Conservation (phyloP, 2,329 filamentous ascomycete species). For the Colletotrichum liriopes region DNA sequence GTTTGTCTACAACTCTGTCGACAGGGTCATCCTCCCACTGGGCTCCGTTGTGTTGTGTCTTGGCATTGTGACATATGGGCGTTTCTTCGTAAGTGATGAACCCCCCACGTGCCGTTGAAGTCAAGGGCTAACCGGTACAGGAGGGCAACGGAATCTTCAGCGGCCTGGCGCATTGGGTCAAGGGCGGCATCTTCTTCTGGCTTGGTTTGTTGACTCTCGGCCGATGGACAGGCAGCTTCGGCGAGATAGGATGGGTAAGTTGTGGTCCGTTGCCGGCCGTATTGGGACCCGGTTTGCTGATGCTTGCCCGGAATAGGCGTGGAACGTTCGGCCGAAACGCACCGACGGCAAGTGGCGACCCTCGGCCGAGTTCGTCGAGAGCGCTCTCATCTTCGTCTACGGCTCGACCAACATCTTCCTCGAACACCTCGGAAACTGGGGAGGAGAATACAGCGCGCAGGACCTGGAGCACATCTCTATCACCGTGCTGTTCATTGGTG, state of each 20-base stretch:
- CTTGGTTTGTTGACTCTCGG: slow-evolving; percentile 90
- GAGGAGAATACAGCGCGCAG: slow-evolving; percentile 79
- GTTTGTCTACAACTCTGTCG: slow-evolving; percentile 76
- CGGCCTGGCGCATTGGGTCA: slow-evolving; percentile 93
- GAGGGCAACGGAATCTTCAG: slow-evolving; percentile 81
- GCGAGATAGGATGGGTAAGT: slow-evolving; percentile 86
- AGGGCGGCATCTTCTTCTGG: slow-evolving; percentile 96
- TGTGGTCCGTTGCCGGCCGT: neutral
- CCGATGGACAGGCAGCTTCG: slow-evolving; percentile 91
- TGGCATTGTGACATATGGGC: slow-evolving; percentile 83
- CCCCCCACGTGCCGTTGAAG: neutral
- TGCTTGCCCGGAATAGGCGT: slow-evolving; percentile 68
- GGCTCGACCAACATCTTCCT: slow-evolving; percentile 92
- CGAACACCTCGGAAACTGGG: slow-evolving; percentile 86
- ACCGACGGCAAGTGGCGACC: slow-evolving; percentile 76
- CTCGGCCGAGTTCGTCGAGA: slow-evolving; percentile 91
- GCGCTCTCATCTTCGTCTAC: slow-evolving; percentile 90
- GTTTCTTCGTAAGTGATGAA: slow-evolving; percentile 81
- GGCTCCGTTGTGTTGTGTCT: slow-evolving; percentile 82
- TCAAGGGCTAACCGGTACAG: slow-evolving; percentile 56
- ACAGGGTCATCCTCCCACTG: slow-evolving; percentile 83
- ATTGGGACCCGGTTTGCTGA: slow-evolving; percentile 31
- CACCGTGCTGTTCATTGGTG: slow-evolving; percentile 93
- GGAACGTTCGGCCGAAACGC: slow-evolving; percentile 83
- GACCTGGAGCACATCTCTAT: slow-evolving; percentile 96